phyloP scores from a whole-genome alignment of 768 basidiomycete genomes.

The Mycena crocata region DNA sequence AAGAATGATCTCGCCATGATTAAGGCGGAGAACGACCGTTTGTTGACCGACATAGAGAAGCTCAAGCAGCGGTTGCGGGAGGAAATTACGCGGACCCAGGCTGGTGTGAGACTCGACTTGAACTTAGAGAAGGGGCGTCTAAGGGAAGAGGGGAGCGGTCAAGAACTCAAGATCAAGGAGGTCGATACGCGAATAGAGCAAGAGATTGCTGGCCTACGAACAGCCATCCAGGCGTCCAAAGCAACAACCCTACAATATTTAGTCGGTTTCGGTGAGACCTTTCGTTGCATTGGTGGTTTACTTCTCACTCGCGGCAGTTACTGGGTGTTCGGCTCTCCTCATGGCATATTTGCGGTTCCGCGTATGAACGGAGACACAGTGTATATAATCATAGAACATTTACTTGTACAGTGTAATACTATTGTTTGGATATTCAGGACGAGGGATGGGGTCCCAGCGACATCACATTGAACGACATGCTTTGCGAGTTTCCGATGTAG shows the following conservation, averaged over 20 bases:
- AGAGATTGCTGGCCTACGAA: constrained; percentile 89
- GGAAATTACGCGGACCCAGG: constrained; percentile 92
- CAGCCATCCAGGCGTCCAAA: constrained; percentile 88
- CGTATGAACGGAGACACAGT: constrained; percentile 42
- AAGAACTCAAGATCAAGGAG: constrained; percentile 97
- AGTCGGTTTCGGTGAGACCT: constrained; percentile 79
- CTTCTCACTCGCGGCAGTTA: constrained; percentile 61
- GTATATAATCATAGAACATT: neutral
- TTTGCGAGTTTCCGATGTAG: constrained; percentile 66
- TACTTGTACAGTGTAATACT: neutral
- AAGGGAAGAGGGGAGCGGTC: constrained; percentile 90
- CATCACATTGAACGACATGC: constrained; percentile 76
- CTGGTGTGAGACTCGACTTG: constrained; percentile 92
- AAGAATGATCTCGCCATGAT: constrained; percentile 96
- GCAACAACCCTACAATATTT: constrained; percentile 89
- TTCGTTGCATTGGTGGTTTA: constrained; percentile 2
- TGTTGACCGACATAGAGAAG: constrained; percentile 91
- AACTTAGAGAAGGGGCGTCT: constrained; percentile 98
- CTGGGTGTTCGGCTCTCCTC: constrained; percentile 85
- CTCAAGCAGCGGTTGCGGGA: constrained; percentile 93
- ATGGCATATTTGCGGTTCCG: constrained; percentile 90
- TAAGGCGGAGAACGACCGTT: constrained; percentile 96
- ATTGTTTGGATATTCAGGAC: neutral
- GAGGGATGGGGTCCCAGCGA: constrained; percentile 54
- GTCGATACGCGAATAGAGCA: constrained; percentile 97